Base-by-base conservation (phyloP, 2,329 filamentous ascomycete genomes). In the Colletotrichum theobromicola region DNA sequence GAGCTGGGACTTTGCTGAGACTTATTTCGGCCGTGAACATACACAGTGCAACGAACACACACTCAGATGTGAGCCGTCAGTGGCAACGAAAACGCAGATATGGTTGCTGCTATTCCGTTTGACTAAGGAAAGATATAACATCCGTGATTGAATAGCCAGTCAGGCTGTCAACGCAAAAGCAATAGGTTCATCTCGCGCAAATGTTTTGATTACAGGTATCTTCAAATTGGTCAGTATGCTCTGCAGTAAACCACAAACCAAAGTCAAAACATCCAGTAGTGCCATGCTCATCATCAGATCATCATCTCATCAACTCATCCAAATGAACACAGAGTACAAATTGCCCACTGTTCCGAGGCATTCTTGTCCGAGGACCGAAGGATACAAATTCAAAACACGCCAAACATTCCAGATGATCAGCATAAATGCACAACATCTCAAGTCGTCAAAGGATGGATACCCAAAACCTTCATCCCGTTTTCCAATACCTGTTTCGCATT, bases 381-480 rank as follows among this genome's bases (percentile, higher is more conserved):
- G n/a, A 64, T 9, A 64, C 26, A 15, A 57, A 55, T 24, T 3
- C 26, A 13, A 50, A 68, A 21, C n/a, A 55, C 34, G 15, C 66
- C 35, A 50, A 68, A 9, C 18, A 8, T 58, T 12, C 55, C 34
- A 24, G 13, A 61, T 50, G 60, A 61, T 24, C 16, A 50, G 12
- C 30, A 28, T 21, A 42, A 42, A 37, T 10, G 18, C 53, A 61
- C 18, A 42, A 16, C 67, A 16, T 18, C n/a, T 67, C 57, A 75
- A 18, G 37, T 30, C 1, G 63, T 34, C 55, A 72, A 18, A 10
- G 72, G 72, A 6, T 30, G 60, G 10, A 75, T 75, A 37, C 92
- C 92, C 71, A 94, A 82, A 70, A 93, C 81, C 79, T 87, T 86
- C 91, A 94, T 93, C 35, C 91, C 92, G 82, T 93, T 93, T 81